Percentiles rank a stretch among this genome's conserved stretches.
These are phyloP conservation scores for Thamnidium elegans DNA, from an alignment of 192 early-diverging fungal genomes.

Conservation along the genomic window DNA sequence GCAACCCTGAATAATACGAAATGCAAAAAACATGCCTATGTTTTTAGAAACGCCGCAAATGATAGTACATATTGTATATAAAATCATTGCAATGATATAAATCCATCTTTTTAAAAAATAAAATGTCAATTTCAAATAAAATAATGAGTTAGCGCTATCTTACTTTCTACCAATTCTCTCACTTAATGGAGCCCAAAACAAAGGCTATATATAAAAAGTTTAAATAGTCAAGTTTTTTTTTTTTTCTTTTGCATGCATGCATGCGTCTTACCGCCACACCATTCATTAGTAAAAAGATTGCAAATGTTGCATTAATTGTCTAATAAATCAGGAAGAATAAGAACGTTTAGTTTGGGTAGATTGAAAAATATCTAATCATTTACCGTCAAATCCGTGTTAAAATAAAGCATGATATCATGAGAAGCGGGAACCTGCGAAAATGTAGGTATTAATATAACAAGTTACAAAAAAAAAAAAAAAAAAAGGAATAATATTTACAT, in stretches of 20 bases:
- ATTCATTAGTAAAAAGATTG: conserved; percentile 18
- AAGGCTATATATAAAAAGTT: conserved; percentile 12
- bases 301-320: conserved; percentile 27
- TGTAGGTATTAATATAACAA: not conserved
- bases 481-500: conserved; percentile 11
- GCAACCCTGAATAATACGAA: conserved; percentile 33
- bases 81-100: conserved; percentile 27
- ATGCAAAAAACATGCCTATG: conserved; percentile 32
- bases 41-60: conserved; percentile 27
- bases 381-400: conserved; percentile 21
- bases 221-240: not conserved
- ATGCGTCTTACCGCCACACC: conserved; percentile 5
- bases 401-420: conserved; percentile 15
- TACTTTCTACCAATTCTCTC: conserved; percentile 30
- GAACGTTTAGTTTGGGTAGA: not conserved
- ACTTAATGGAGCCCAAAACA: conserved; percentile 29
- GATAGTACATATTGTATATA: conserved; percentile 29
- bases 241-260: not conserved
- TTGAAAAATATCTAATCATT: not conserved
- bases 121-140: too few species aligned
- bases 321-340: not conserved
- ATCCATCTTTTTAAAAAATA: conserved; percentile 35
- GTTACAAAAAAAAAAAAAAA: too few species aligned
- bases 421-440: conserved; percentile 23
- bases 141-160: not conserved